These are phyloP conservation scores for Brachypodium distachyon DNA, from an alignment of 202 grass and related monocot species.

Conservation along the genomic window DNA sequence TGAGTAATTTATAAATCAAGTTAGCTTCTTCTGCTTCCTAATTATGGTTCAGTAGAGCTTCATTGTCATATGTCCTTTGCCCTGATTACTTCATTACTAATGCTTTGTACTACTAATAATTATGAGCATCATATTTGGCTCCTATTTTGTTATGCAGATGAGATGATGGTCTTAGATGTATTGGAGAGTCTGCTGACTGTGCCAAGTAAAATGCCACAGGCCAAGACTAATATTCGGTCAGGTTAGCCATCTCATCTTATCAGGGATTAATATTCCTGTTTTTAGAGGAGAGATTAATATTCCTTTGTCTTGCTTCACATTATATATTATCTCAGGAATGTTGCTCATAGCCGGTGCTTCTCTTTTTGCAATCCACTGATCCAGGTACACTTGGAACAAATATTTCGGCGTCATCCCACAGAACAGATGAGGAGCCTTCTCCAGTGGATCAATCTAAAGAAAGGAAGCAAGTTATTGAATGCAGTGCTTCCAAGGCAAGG, in stretches of 20 bases:
- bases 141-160: slow-evolving; percentile 42
- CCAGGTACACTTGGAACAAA: slow-evolving; percentile 24
- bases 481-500: slow-evolving; percentile 5
- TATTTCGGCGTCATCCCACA: background rate
- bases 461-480: slow-evolving; percentile 21
- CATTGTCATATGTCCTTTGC: background rate
- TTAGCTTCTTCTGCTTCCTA: background rate
- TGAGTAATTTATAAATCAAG: background rate
- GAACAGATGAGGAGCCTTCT: slow-evolving; percentile 18
- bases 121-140: background rate
- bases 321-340: slow-evolving; percentile 4
- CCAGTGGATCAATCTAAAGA: slow-evolving; percentile 10
- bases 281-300: slow-evolving; percentile 7
- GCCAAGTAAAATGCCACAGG: slow-evolving; percentile 12
- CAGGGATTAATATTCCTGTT: slow-evolving; percentile 17
- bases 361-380: slow-evolving; percentile 1
- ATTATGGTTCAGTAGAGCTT: background rate
- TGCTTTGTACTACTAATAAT: background rate
- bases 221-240: slow-evolving; percentile 9
- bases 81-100: background rate
- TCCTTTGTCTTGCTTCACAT: slow-evolving; percentile 21
- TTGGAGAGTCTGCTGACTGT: slow-evolving; percentile 41
- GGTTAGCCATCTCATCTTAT: too few species aligned
- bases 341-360: background rate
- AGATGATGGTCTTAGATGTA: slow-evolving; percentile 46